Evolutionary conservation across 345 rosid species (phyloP), one percentile per base, ranked within the genome.

Genomic region (Salix caprea): DNA sequence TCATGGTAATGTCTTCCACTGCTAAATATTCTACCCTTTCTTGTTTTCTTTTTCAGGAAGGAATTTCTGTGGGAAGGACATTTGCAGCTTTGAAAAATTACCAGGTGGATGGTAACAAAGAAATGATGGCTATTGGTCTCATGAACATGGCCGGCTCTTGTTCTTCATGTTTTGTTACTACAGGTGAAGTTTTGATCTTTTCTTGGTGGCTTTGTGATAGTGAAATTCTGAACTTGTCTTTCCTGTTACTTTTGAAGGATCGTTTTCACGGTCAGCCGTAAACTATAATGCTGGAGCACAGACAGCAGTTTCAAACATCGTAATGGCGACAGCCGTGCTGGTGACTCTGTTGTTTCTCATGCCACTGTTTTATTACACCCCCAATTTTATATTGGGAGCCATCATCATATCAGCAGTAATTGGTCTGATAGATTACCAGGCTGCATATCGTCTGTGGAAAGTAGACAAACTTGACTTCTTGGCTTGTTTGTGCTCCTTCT

Each of bases 31-130:
- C 9, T 32, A 21, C 65, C 72, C 36, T 67, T 56, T 15, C 26
- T 58, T 48, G 6, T 32, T 52, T 58, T 34, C 23, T 39, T 32
- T 77, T 82, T 7, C 74, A 96, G 99, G 98, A 96, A 89, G 99
- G 98, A 79, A 96, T 96, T 75, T 98, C 98, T 7, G 98, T 96
- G 23, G 99, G 99, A 73, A 94, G 99, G 77, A 96, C 98, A 26
- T 94, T 94, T 88, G 98, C 99, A 62, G 67, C 94, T 26, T 73
- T 96, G 60, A 86, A 86, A 74, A 92, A 92, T 80, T 96, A 96
- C 80, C 97, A 92, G 81, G 92, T 96, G 64, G 97, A 94, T 74
- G 99, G 97, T 10, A 96, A 94, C 90, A 92, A 96, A 86, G 99
- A 96, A 88, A 96, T 94, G 98, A 86, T 96, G 88, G 98, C 98